These are phyloP conservation scores for Emmonsia crescens DNA, from an alignment of 2,329 filamentous ascomycete species.

Conservation along the genomic window DNA sequence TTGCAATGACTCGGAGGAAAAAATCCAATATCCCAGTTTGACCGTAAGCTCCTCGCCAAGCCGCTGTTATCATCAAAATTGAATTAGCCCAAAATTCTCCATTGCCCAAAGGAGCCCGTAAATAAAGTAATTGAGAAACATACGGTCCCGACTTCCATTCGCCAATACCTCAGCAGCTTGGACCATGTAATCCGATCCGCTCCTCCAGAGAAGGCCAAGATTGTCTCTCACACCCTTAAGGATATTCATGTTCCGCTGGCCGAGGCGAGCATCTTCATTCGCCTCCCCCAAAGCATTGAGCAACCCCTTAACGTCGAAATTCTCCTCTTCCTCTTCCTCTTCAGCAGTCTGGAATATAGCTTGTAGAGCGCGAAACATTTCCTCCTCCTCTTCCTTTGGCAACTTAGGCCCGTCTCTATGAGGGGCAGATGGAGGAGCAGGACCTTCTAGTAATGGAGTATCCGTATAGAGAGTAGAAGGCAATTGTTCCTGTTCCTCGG, in stretches of 20 bases:
- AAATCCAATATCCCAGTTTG: slow-evolving; percentile 31
- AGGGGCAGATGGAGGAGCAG: slow-evolving; percentile 15
- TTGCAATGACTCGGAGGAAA: slow-evolving; percentile 29
- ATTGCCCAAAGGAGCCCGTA: background rate
- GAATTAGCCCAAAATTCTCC: slow-evolving; percentile 1
- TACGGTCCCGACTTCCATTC: slow-evolving; percentile 34
- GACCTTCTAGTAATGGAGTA: background rate
- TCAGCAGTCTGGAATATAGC: slow-evolving; percentile 19
- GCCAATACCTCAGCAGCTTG: slow-evolving; percentile 30
- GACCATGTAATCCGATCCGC: slow-evolving; percentile 25
- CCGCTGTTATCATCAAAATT: slow-evolving; percentile 18
- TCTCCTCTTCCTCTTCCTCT: slow-evolving; percentile 15
- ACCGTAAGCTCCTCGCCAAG: slow-evolving; percentile 31
- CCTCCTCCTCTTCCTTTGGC: slow-evolving; percentile 21
- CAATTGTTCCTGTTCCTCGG: background rate
- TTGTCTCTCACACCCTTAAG: slow-evolving; percentile 21
- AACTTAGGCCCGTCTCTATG: slow-evolving; percentile 13
- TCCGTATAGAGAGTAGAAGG: background rate
- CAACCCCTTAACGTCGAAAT: slow-evolving; percentile 20
- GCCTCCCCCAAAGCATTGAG: slow-evolving; percentile 21
- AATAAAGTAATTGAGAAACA: slow-evolving; percentile 15
- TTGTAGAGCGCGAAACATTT: slow-evolving; percentile 26
- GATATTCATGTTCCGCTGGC: slow-evolving; percentile 14
- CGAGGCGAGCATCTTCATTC: slow-evolving; percentile 18
- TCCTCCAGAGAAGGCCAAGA: slow-evolving; percentile 28